Percentiles rank a stretch among this genome's conserved stretches.
These are phyloP conservation scores for Phytopythium aichiense DNA, from an alignment of 352 stramenopile genomes.

Conservation along the genomic window DNA sequence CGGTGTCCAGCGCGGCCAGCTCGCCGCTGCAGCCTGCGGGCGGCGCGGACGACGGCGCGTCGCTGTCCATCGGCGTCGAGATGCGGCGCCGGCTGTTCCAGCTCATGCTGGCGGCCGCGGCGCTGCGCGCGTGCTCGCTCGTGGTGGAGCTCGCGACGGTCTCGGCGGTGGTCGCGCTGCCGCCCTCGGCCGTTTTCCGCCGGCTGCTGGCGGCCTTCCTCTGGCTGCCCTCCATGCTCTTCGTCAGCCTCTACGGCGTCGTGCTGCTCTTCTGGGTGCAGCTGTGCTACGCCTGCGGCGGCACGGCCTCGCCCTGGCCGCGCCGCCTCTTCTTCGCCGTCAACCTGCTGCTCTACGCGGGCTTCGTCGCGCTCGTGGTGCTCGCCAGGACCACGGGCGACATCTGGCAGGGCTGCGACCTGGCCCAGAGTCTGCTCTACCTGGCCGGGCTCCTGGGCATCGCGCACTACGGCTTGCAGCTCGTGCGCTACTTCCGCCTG, in stretches of 20 bases:
- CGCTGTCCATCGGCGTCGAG: slow-evolving; percentile 42
- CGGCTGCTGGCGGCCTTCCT: slow-evolving; percentile 36
- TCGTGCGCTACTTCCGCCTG: slow-evolving; percentile 56
- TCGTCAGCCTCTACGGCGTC: slow-evolving; percentile 56
- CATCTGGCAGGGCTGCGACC: slow-evolving; percentile 43
- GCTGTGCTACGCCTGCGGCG: slow-evolving; percentile 58
- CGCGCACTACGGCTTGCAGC: slow-evolving; percentile 52
- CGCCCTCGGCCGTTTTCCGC: slow-evolving; percentile 16
- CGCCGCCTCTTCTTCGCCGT: slow-evolving; percentile 46
- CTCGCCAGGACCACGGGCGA: slow-evolving; percentile 21
- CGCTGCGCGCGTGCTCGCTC: slow-evolving; percentile 37
- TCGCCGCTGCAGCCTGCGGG: slow-evolving; percentile 12
- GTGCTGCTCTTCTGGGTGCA: slow-evolving; percentile 63
- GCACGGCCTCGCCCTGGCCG: slow-evolving; percentile 45
- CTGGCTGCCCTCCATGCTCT: slow-evolving; percentile 50
- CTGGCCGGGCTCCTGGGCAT: slow-evolving; percentile 34
- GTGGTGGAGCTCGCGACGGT: slow-evolving; percentile 35
- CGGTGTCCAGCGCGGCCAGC: neutral
- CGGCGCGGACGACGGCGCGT: slow-evolving; percentile 25
- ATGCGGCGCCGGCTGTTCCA: slow-evolving; percentile 53
- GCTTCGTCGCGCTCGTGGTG: slow-evolving; percentile 30
- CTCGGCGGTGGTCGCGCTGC: slow-evolving; percentile 14
- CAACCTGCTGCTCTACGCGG: slow-evolving; percentile 51
- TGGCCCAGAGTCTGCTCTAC: slow-evolving; percentile 42
- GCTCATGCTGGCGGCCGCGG: slow-evolving; percentile 43